Evolutionary conservation across 2,329 filamentous ascomycete genomes (phyloP), one percentile per base, ranked within the genome.

Genomic region (Claviceps humidiphila): DNA sequence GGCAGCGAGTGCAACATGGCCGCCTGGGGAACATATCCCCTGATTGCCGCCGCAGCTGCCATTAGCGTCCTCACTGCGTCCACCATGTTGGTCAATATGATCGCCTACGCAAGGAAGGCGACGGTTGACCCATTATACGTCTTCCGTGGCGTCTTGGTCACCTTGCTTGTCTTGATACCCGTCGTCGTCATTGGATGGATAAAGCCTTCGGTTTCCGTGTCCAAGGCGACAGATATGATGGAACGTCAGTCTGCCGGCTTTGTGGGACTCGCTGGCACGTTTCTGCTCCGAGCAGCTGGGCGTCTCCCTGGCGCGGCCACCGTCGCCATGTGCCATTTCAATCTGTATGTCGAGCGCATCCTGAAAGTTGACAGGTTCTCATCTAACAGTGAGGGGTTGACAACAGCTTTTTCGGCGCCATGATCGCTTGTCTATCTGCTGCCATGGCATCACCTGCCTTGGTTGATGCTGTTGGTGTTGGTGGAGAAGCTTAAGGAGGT

Each of bases 141-240:
- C 52, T 60, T 63, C 22, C 59, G 56, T 2, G 55, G 60, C 44
- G 34, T 60, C n/a, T 50, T 57, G 22, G 54, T 60, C 39, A 58
- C 61, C 6, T 41, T 64, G 6, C 26, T 61, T n/a, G 13, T 60
- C 4, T 51, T 58, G 39, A 38, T 54, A 1, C 53, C 60, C 7
- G 30, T 59, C 22, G 17, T 59, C 2, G 43, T 51, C 17, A 11
- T 59, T 3, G 56, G 55, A 45, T 61, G 57, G 58, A 37, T 54
- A 2, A 17, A 30, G 24, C 26, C 44, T 4, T 47, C 13, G n/a
- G 26, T 11, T 14, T 26, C 14, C 30, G 5, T 49, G 20, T 14
- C 14, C 38, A 1, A 17, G 4, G n/a, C n/a, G 5, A 13, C 9
- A 6, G 24, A n/a, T 24, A 20, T 13, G 3, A 7, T 37, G n/a